phyloP scores from a whole-genome alignment of 73 alveolate species.

The Halteria grandinella region DNA sequence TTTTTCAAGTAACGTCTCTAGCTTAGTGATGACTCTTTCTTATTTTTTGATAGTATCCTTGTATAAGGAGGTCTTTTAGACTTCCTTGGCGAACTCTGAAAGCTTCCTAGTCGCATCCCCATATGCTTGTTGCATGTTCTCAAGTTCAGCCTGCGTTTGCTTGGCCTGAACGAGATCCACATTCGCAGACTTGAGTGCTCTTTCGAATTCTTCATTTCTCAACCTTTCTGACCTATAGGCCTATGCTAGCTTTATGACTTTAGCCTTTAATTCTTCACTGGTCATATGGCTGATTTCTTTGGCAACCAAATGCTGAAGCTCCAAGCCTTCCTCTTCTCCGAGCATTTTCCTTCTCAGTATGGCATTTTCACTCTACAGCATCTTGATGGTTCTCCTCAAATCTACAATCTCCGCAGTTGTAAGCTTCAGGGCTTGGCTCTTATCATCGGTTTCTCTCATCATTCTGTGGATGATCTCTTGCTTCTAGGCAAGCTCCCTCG shows the following conservation, averaged over 20 bases:
- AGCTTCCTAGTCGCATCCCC: conserved; percentile 89
- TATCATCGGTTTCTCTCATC: conserved; percentile 99
- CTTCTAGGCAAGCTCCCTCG: conserved; percentile 95
- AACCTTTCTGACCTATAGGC: conserved; percentile 97
- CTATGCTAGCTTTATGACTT: conserved; percentile 96
- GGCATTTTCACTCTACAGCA: conserved; percentile 96
- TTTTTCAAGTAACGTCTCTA: conserved; percentile 94
- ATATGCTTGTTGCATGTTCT: conserved; percentile 90
- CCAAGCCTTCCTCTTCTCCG: conserved; percentile 97
- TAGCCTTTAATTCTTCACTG: conserved; percentile 93
- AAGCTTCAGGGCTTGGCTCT: conserved; percentile 92
- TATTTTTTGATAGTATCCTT: conserved; percentile 97
- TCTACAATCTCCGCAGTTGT: conserved; percentile 98
- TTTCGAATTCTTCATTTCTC: conserved; percentile 97
- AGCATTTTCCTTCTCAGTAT: conserved; percentile 91
- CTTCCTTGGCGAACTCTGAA: conserved; percentile 87
- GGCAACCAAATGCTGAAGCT: conserved; percentile 91
- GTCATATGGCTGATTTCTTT: conserved; percentile 97
- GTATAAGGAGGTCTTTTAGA: conserved; percentile 89
- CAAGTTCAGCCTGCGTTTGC: conserved; percentile 94
- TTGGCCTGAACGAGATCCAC: conserved; percentile 96
- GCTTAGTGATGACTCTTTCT: conserved; percentile 96
- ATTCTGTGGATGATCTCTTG: conserved; percentile 98
- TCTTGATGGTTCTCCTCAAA: conserved; percentile 95
- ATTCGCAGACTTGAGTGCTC: conserved; percentile 95